phyloP scores from a whole-genome alignment of 129 eudicot genomes.

The Artemisia tridentata region DNA sequence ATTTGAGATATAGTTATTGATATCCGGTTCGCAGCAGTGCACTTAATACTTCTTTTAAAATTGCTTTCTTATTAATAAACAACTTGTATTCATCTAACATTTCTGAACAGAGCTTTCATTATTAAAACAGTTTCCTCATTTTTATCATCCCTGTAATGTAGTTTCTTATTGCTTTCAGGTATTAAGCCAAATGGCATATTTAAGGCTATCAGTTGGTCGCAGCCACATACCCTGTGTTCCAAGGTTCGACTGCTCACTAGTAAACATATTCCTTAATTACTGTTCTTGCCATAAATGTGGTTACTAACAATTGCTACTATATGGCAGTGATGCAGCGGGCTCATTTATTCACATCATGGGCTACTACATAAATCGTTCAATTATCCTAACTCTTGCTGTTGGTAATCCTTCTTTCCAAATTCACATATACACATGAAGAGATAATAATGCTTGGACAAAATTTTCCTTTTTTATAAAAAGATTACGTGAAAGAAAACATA shows the following conservation, averaged over 20 bases:
- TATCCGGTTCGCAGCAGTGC: no score
- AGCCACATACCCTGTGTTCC: conserved; percentile 89
- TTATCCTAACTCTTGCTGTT: conserved; percentile 93
- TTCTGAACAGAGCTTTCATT: no score
- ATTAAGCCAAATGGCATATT: conserved; percentile 90
- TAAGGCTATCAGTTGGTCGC: conserved; percentile 92
- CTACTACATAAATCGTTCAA: conserved; percentile 77
- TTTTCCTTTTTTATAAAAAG: not conserved
- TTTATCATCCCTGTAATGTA: not conserved
- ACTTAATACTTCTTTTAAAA: no score
- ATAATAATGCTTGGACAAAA: not conserved
- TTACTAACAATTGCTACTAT: conserved; percentile 20
- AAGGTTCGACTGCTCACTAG: conserved; percentile 43
- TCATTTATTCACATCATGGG: conserved; percentile 94
- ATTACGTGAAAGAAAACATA: not conserved
- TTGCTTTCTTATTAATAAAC: no score
- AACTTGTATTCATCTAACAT: no score
- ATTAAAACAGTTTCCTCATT: no score
- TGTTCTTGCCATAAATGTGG: not conserved
- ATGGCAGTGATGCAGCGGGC: conserved; percentile 90
- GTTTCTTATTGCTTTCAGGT: conserved; percentile 61
- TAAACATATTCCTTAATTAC: not conserved
- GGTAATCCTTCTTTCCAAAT: conserved; percentile 7
- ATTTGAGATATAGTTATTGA: no score
- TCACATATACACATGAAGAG: conserved; percentile 1